Evolutionary conservation across 768 basidiomycete genomes (phyloP).

Genomic region (Mycena indigotica): DNA sequence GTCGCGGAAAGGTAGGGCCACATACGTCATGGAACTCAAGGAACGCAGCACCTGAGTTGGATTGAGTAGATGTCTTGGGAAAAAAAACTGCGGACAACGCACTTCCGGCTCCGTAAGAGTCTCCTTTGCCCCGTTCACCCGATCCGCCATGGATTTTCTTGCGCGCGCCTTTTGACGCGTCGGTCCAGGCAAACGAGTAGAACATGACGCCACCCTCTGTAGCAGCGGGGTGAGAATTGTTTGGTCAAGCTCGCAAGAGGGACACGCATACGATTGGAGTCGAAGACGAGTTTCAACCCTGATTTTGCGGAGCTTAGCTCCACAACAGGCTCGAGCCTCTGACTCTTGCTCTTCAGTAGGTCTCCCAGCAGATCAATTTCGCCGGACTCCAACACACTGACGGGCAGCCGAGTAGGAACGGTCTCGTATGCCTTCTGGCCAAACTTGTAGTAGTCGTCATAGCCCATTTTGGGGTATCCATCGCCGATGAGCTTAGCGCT

Average conservation of each 20-base stretch:
- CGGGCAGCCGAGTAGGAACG: conserved; percentile 52
- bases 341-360: conserved; percentile 36
- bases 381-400: conserved; percentile 39
- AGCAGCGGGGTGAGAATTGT: too few relatives aligned
- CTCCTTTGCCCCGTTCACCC: conserved; percentile 53
- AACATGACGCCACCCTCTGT: conserved; percentile 76
- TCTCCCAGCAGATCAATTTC: conserved; percentile 50
- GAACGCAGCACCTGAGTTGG: conserved; percentile 56
- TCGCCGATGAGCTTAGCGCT: conserved; percentile 57
- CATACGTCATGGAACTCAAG: conserved; percentile 68
- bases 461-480: conserved; percentile 56
- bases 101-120: conserved; percentile 64
- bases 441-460: conserved; percentile 72
- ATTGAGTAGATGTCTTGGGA: neutral
- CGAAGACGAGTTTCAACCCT: conserved; percentile 61
- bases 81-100: conserved; percentile 27
- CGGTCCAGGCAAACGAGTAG: conserved; percentile 62
- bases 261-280: conserved; percentile 64
- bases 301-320: conserved; percentile 58
- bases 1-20: neutral
- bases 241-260: neutral
- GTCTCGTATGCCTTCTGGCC: conserved; percentile 36
- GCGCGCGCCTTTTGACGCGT: conserved; percentile 51
- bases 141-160: conserved; percentile 79
- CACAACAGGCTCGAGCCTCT: conserved; percentile 46